A percentile compares a stretch with the other conserved stretches of the same genome.
phyloP scores from a whole-genome alignment of 225 moss, liverwort and hornwort species.

The Neckera pumila region DNA sequence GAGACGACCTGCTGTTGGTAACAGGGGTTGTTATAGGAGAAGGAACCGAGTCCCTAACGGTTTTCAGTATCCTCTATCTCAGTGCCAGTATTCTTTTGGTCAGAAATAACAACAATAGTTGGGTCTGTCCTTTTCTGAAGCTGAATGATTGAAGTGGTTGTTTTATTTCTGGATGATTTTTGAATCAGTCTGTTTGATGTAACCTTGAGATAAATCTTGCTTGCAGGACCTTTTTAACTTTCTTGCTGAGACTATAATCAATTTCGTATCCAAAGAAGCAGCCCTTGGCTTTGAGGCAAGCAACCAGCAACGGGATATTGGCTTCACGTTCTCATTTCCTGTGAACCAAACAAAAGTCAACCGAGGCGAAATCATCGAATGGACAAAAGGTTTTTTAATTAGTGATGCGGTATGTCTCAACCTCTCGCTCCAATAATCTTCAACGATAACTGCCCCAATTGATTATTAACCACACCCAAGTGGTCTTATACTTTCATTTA shows the following conservation, averaged over 20 bases:
- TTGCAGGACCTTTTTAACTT: constrained; percentile 66
- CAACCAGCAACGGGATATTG: constrained; percentile 44
- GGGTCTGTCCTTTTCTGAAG: neutral
- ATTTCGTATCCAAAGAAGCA: constrained; percentile 51
- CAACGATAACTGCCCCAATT: neutral
- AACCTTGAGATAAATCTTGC: neutral
- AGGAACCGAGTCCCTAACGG: neutral
- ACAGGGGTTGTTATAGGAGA: neutral
- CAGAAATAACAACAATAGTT: neutral
- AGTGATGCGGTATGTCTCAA: constrained; percentile 47
- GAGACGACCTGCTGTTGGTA: neutral
- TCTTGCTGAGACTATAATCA: constrained; percentile 38
- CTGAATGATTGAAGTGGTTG: neutral
- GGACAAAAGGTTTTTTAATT: constrained; percentile 78
- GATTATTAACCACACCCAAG: neutral
- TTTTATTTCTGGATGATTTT: neutral
- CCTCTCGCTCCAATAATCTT: neutral
- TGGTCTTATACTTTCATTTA: neutral
- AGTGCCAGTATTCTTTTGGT: neutral
- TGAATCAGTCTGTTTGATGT: neutral
- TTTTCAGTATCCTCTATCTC: neutral
- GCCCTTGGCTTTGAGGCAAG: constrained; percentile 36
- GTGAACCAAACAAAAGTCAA: constrained; percentile 68
- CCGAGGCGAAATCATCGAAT: constrained; percentile 50
- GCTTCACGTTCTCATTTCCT: constrained; percentile 84